A percentile compares a stretch with the other conserved stretches of the same genome.
Conservation (phyloP, 805 yeast genomes). For the Cyberlindnera saturnus region DNA sequence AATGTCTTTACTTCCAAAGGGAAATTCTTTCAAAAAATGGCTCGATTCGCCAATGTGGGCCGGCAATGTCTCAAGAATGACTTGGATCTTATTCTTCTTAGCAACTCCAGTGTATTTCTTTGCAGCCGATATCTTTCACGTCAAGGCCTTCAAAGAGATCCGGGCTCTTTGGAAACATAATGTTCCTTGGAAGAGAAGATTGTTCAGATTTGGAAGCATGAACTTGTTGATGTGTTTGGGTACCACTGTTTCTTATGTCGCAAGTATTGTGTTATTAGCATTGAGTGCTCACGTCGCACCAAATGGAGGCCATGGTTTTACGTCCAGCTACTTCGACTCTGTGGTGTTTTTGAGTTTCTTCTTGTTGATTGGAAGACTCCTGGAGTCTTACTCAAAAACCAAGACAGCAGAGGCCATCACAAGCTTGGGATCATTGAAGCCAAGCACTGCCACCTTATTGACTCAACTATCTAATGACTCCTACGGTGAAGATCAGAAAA, state of each 20-base stretch:
- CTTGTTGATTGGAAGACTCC: constrained; percentile 59
- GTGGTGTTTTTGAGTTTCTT: constrained; percentile 73
- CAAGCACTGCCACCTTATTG: constrained; percentile 33
- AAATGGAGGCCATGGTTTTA: constrained; percentile 32
- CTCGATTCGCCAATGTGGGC: constrained; percentile 56
- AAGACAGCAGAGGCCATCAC: constrained; percentile 64
- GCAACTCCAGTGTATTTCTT: constrained; percentile 72
- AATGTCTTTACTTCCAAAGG: constrained; percentile 49
- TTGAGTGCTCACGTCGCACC: constrained; percentile 32
- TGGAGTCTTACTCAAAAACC: constrained; percentile 61
- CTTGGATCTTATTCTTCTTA: constrained; percentile 60
- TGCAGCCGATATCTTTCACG: constrained; percentile 68
- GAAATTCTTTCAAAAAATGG: constrained; percentile 42
- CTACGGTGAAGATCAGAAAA: constrained; percentile 25
- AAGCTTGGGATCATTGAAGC: constrained; percentile 45
- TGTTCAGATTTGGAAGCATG: constrained; percentile 75
- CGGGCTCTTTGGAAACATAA: constrained; percentile 49
- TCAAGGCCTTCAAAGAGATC: constrained; percentile 57
- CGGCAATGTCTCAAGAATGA: constrained; percentile 53
- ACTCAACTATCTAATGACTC: constrained; percentile 29
- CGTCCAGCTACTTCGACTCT: constrained; percentile 71
- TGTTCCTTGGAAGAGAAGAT: constrained; percentile 47
- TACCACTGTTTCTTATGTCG: constrained; percentile 64
- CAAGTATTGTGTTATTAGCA: constrained; percentile 53
- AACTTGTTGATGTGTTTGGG: constrained; percentile 67